phyloP scores from a whole-genome alignment of 306 rosid species.

The Quercus robur region DNA sequence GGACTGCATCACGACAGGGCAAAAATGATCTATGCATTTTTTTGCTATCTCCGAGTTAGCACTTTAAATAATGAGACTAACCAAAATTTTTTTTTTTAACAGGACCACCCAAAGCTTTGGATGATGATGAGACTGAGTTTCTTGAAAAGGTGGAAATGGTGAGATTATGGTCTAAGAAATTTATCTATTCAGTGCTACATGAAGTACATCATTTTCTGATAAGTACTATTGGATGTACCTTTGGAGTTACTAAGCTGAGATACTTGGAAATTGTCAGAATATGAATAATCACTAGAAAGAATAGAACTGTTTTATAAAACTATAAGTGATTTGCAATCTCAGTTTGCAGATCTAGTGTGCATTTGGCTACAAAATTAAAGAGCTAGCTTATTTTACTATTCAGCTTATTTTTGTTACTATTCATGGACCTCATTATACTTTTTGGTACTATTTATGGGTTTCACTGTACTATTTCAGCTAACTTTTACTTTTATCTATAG shows the following conservation, averaged over 20 bases:
- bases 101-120: conserved; percentile 99
- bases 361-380: too few species aligned
- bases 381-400: too few species aligned
- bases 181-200: not conserved
- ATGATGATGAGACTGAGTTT: conserved; percentile 91
- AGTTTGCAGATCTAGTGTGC: not conserved
- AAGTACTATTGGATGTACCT: not conserved
- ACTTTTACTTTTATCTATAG: too few species aligned
- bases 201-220: not conserved
- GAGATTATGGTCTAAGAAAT: conserved; percentile 9
- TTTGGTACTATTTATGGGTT: accelerated
- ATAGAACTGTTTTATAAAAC: not conserved
- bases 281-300: not conserved
- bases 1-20: not conserved
- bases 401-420: too few species aligned
- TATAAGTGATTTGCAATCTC: not conserved
- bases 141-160: conserved; percentile 73
- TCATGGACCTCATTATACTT: too few species aligned
- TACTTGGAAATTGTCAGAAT: not conserved
- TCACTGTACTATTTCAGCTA: too few species aligned
- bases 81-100: conserved; percentile 8
- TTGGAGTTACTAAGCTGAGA: not conserved
- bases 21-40: not conserved
- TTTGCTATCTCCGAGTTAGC: not conserved
- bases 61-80: not conserved